Conservation (phyloP, 257 asterid species). For the Primulina eburnea region DNA sequence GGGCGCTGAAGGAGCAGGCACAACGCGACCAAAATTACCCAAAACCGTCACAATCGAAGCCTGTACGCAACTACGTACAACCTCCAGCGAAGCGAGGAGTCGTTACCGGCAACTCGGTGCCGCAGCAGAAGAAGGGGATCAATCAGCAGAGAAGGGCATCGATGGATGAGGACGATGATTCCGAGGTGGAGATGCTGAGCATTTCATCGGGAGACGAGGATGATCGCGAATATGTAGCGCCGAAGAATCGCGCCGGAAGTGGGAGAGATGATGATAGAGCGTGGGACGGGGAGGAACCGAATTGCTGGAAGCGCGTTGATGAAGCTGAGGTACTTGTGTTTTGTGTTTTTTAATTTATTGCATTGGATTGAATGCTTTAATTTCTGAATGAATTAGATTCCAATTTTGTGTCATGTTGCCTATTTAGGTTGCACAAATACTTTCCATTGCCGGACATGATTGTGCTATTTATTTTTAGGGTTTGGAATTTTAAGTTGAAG, state of each 20-base stretch:
- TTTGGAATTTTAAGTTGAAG: conserved; percentile 13
- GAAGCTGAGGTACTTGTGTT: conserved; percentile 68
- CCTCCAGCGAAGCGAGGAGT: conserved; percentile 51
- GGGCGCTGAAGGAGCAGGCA: conserved; percentile 86
- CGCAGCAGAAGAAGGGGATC: conserved; percentile 44
- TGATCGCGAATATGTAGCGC: conserved; percentile 52
- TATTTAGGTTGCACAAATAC: conserved; percentile 7
- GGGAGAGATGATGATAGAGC: conserved; percentile 63
- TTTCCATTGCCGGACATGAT: background rate
- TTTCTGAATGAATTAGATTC: conserved; percentile 13
- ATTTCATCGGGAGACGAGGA: conserved; percentile 98
- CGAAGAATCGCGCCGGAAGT: conserved; percentile 44
- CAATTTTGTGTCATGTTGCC: background rate
- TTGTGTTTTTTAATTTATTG: conserved; percentile 20
- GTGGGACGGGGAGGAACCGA: conserved; percentile 92
- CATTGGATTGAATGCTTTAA: conserved; percentile 19
- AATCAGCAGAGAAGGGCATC: conserved; percentile 38
- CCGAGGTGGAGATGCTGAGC: conserved; percentile 96
- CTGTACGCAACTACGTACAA: conserved; percentile 72
- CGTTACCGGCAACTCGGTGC: conserved; percentile 19
- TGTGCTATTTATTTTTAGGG: background rate
- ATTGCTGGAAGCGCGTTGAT: conserved; percentile 86
- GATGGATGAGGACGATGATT: conserved; percentile 81
- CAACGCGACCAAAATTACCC: conserved; percentile 67
- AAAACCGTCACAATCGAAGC: conserved; percentile 59